Percentiles rank a stretch among this genome's conserved stretches.
phyloP scores from a whole-genome alignment of 352 stramenopile genomes.

The Phytophthora constricta region DNA sequence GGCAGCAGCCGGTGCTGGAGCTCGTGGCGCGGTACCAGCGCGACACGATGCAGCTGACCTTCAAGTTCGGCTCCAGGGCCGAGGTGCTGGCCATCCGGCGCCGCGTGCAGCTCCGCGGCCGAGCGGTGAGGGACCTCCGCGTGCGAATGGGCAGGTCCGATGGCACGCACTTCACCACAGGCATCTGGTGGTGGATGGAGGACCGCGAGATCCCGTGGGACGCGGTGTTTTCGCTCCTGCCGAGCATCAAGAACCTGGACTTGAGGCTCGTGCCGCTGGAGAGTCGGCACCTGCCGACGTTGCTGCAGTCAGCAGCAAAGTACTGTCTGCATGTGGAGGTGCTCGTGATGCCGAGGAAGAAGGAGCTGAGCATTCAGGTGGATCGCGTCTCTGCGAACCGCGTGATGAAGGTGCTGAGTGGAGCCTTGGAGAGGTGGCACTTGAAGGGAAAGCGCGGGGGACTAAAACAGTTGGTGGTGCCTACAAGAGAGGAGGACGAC shows the following conservation, averaged over 20 bases:
- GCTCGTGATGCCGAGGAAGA: slow-evolving; percentile 38
- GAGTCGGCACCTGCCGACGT: slow-evolving; percentile 29
- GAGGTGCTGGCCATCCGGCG: slow-evolving; percentile 34
- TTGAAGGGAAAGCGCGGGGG: slow-evolving; percentile 40
- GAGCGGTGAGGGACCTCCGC: slow-evolving; percentile 34
- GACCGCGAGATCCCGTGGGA: slow-evolving; percentile 39
- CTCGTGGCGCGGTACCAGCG: slow-evolving; percentile 32
- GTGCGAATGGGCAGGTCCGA: slow-evolving; percentile 42
- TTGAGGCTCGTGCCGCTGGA: slow-evolving; percentile 36
- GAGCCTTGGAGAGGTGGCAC: slow-evolving; percentile 37
- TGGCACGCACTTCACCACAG: slow-evolving; percentile 36
- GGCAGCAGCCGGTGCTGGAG: slow-evolving; percentile 40
- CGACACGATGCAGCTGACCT: slow-evolving; percentile 37
- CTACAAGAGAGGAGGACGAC: slow-evolving; percentile 33
- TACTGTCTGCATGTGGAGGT: slow-evolving; percentile 41
- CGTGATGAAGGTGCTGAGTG: slow-evolving; percentile 39
- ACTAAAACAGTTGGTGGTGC: slow-evolving; percentile 42
- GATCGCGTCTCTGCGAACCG: slow-evolving; percentile 9
- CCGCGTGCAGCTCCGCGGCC: slow-evolving; percentile 33
- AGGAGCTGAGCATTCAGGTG: slow-evolving; percentile 13
- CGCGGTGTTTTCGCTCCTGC: slow-evolving; percentile 29
- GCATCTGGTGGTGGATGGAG: slow-evolving; percentile 41
- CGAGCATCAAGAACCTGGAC: slow-evolving; percentile 34
- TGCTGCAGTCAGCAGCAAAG: slow-evolving; percentile 35
- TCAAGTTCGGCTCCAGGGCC: slow-evolving; percentile 32